Evolutionary conservation across 208 protist species (phyloP).

Genomic region (Phytomonas sp.): DNA sequence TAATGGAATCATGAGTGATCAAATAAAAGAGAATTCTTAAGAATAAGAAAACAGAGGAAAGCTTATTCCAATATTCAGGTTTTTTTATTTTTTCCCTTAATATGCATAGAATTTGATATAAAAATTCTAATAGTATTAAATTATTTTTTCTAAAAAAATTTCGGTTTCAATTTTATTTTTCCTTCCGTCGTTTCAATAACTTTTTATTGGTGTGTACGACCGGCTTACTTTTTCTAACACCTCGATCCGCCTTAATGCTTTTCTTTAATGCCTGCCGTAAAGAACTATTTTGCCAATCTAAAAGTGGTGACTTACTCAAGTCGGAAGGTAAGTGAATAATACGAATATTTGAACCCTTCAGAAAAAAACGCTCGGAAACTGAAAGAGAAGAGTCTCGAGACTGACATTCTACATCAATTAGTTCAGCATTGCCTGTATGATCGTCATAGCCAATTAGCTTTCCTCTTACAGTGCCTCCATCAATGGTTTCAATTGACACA

Average conservation of each 20-base stretch:
- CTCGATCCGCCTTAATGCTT: slow-evolving; percentile 13
- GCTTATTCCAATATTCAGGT: background rate
- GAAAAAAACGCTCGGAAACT: slow-evolving; percentile 39
- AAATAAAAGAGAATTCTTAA: background rate
- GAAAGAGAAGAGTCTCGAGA: slow-evolving; percentile 43
- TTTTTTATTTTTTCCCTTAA: background rate
- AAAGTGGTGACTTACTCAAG: slow-evolving; percentile 37
- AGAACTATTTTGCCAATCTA: slow-evolving; percentile 36
- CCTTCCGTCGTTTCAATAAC: slow-evolving; percentile 12
- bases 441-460: slow-evolving; percentile 36
- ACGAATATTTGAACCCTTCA: slow-evolving; percentile 34
- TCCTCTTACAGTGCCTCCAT: slow-evolving; percentile 36
- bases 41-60: background rate
- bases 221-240: background rate
- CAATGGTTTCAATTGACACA: slow-evolving; percentile 51
- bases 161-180: slow-evolving; percentile 13
- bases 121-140: slow-evolving; percentile 8
- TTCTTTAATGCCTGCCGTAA: slow-evolving; percentile 46
- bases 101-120: background rate
- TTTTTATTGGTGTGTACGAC: slow-evolving; percentile 12
- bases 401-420: slow-evolving; percentile 41
- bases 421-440: slow-evolving; percentile 43
- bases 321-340: slow-evolving; percentile 55
- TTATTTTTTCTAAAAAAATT: slow-evolving; percentile 10
- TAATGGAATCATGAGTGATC: slow-evolving; percentile 5